A percentile compares a stretch with the other conserved stretches of the same genome.
Conservation (phyloP, 306 rosid species). For the Rosa chinensis region DNA sequence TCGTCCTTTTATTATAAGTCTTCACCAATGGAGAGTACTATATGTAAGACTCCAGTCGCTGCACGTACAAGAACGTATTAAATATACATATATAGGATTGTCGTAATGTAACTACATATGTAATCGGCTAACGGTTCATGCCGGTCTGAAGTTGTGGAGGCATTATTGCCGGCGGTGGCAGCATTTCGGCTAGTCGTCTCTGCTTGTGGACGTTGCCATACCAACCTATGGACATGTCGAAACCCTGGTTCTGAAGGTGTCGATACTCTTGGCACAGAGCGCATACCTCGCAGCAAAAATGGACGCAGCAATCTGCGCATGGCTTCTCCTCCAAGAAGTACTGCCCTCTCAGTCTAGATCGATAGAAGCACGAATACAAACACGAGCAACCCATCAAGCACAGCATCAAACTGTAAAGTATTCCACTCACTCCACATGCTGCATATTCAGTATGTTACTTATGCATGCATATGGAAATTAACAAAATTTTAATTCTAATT, state of each 20-base stretch:
- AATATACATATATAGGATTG: neutral
- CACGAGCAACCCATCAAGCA: slow-evolving; percentile 27
- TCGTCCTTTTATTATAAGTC: too few relatives aligned
- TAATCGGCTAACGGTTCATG: slow-evolving; percentile 26
- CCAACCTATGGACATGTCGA: slow-evolving; percentile 59
- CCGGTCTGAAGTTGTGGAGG: slow-evolving; percentile 22
- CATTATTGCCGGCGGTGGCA: neutral
- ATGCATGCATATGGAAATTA: neutral
- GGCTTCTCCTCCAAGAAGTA: slow-evolving; percentile 40
- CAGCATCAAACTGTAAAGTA: slow-evolving; percentile 34
- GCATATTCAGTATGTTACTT: slow-evolving; percentile 8
- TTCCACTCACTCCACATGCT: slow-evolving; percentile 49
- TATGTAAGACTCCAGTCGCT: too few relatives aligned
- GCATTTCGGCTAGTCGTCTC: slow-evolving; percentile 33
- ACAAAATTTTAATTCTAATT: too few relatives aligned
- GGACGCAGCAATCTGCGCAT: slow-evolving; percentile 39
- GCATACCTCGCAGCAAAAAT: slow-evolving; percentile 38
- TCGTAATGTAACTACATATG: neutral
- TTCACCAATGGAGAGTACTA: too few relatives aligned
- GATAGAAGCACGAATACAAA: slow-evolving; percentile 39
- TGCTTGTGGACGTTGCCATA: slow-evolving; percentile 49
- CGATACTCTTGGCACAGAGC: slow-evolving; percentile 55
- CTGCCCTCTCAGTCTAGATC: slow-evolving; percentile 48
- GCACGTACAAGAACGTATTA: too few relatives aligned
- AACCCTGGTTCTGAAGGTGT: slow-evolving; percentile 45